These are phyloP conservation scores for Astrothelium subdiscretum DNA, from an alignment of 495 filamentous ascomycete species.

Conservation along the genomic window DNA sequence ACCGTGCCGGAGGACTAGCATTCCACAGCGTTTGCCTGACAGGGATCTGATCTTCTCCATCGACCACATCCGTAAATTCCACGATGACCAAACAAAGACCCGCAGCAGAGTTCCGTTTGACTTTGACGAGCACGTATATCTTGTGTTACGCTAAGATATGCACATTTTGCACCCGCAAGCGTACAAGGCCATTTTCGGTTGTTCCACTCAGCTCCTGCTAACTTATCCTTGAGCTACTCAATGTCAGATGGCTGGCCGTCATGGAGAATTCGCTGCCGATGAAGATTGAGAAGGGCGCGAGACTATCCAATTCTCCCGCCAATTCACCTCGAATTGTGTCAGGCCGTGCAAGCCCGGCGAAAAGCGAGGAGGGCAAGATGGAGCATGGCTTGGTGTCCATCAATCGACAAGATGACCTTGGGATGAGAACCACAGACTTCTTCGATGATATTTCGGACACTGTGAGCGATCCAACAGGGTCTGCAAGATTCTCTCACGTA, in stretches of 20 bases:
- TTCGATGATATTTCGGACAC: conserved; percentile 18
- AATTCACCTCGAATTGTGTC: conserved; percentile 1
- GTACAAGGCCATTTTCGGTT: background rate
- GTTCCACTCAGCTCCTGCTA: background rate
- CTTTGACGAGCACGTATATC: background rate
- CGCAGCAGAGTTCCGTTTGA: background rate
- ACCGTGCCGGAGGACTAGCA: background rate
- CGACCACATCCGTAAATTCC: conserved; percentile 1
- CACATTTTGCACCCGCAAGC: background rate
- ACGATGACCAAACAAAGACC: background rate
- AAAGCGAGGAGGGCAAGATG: background rate
- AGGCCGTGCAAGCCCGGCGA: conserved; percentile 2
- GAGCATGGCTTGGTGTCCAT: conserved; percentile 15
- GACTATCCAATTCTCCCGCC: background rate
- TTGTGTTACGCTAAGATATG: background rate
- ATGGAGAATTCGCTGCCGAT: background rate
- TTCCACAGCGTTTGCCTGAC: background rate
- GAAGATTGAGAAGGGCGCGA: background rate
- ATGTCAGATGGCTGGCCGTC: background rate
- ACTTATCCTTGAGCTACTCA: background rate
- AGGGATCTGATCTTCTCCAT: background rate
- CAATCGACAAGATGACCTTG: conserved; percentile 9
- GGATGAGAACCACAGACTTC: conserved; percentile 13
- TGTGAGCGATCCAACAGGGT: background rate
- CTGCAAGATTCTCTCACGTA: background rate